Percentiles rank a stretch among this genome's conserved stretches.
These are phyloP conservation scores for Ceratobasidium sp. DNA, from an alignment of 1,284 basidiomycete genomes.

Conservation along the genomic window DNA sequence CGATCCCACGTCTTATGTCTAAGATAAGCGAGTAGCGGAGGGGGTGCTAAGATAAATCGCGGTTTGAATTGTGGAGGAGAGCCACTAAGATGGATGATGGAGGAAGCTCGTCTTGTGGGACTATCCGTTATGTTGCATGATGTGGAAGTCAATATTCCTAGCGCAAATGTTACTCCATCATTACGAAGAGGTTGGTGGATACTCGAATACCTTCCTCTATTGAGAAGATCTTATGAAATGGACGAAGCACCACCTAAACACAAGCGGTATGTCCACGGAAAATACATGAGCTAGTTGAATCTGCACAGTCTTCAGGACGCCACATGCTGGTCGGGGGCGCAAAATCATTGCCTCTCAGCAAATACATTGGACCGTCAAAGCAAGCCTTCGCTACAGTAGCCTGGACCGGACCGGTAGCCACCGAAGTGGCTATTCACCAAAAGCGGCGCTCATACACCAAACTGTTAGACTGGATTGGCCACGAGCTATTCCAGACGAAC, in stretches of 20 bases:
- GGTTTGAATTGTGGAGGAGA: constrained; percentile 26
- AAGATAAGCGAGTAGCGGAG: constrained; percentile 41
- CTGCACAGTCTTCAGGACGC: background rate
- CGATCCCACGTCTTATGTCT: background rate
- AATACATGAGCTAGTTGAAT: background rate
- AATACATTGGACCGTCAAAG: constrained; percentile 11
- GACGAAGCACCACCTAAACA: background rate
- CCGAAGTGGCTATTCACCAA: background rate
- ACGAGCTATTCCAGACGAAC: no score
- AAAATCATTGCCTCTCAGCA: background rate
- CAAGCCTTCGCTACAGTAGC: background rate
- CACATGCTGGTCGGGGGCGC: background rate
- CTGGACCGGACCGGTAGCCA: no score
- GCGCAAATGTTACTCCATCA: background rate
- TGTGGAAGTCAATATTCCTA: background rate
- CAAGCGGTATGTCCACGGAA: background rate
- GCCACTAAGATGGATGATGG: constrained; percentile 44
- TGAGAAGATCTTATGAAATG: background rate
- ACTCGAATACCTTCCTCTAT: background rate
- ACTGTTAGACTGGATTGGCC: no score
- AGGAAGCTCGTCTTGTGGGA: constrained; percentile 41
- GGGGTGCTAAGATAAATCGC: constrained; percentile 42
- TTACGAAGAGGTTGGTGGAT: background rate
- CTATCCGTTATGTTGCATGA: constrained; percentile 22
- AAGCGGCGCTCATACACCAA: background rate